phyloP scores from a whole-genome alignment of 2,329 filamentous ascomycete genomes.

The Apiospora arundinis region DNA sequence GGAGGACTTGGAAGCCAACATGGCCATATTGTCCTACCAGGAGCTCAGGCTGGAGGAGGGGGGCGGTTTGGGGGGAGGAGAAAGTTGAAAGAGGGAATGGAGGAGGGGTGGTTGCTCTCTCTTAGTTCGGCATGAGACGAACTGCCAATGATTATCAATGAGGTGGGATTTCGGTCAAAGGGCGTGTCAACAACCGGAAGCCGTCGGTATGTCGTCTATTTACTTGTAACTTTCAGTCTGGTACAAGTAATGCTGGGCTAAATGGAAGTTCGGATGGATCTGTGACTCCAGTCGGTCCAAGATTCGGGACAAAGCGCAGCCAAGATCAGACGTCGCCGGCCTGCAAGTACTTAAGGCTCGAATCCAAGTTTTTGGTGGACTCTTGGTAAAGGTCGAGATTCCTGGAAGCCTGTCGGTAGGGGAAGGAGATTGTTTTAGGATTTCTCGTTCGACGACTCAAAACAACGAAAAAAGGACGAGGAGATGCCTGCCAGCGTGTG shows the following conservation, averaged over 20 bases:
- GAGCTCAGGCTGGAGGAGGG: constrained; percentile 18
- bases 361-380: background rate
- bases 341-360: constrained; percentile 6
- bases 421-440: background rate
- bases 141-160: constrained; percentile 14
- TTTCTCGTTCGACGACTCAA: background rate
- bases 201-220: constrained; percentile 10
- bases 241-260: constrained; percentile 12
- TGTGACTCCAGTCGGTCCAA: constrained; percentile 17
- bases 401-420: background rate
- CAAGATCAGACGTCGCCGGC: constrained; percentile 18
- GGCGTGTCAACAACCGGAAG: constrained; percentile 13
- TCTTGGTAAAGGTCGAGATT: background rate
- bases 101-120: constrained; percentile 13
- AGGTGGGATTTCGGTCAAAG: background rate
- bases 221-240: constrained; percentile 6
- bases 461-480: background rate
- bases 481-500: constrained; percentile 1
- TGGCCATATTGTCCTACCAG: constrained; percentile 63
- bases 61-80: constrained; percentile 1
- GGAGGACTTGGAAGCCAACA: constrained; percentile 77
- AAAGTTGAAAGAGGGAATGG: constrained; percentile 18
- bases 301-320: constrained; percentile 22
- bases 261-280: constrained; percentile 18
- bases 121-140: constrained; percentile 32